These are phyloP conservation scores for Leishmania tropica DNA, from an alignment of 208 protist species.

Conservation along the genomic window DNA sequence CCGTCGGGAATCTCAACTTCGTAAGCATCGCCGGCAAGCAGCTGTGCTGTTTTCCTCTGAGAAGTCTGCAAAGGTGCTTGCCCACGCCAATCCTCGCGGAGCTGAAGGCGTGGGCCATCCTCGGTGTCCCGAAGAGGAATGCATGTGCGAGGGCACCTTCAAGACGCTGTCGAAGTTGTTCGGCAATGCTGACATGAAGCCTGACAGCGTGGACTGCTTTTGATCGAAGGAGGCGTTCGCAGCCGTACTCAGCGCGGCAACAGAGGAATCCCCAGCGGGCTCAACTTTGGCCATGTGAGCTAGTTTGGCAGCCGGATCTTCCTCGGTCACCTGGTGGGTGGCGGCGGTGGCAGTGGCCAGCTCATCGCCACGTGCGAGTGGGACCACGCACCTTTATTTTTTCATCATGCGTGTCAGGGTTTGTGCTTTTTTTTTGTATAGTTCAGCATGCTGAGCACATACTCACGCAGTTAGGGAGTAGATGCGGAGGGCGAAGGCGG, in stretches of 20 bases:
- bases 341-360: conserved; percentile 58
- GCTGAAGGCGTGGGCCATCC: conserved; percentile 87
- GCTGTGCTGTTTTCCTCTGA: conserved; percentile 84
- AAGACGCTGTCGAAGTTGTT: conserved; percentile 88
- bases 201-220: conserved; percentile 86
- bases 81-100: conserved; percentile 84
- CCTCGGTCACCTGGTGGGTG: conserved; percentile 90
- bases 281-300: conserved; percentile 91
- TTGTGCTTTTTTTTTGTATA: background rate
- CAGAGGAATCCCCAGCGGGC: conserved; percentile 70
- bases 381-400: background rate
- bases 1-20: conserved; percentile 89
- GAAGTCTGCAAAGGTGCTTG: conserved; percentile 73
- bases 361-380: conserved; percentile 94
- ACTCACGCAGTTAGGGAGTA: background rate
- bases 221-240: conserved; percentile 98
- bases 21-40: conserved; percentile 91
- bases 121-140: conserved; percentile 83
- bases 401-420: background rate
- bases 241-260: conserved; percentile 91
- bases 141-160: conserved; percentile 93
- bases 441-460: background rate
- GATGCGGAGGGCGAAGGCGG: background rate
- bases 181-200: conserved; percentile 42
- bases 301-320: conserved; percentile 93